Evolutionary conservation across 2,329 filamentous ascomycete genomes (phyloP), one percentile per base, ranked within the genome.

Genomic region (Pyrenochaeta sp.): DNA sequence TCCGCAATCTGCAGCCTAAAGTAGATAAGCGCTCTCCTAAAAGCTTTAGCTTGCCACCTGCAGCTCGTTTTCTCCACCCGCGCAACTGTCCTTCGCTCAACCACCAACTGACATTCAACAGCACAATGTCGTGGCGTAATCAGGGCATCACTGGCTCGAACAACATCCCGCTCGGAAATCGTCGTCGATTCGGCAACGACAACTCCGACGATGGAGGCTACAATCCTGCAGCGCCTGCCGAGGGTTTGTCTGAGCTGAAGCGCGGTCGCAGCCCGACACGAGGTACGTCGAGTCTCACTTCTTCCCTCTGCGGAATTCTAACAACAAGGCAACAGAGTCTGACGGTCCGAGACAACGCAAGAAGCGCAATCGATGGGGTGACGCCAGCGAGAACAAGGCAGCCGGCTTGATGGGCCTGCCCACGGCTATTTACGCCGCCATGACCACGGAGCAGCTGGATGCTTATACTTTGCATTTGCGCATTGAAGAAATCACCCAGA

Each of bases 401-500:
- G 95, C 95, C 56, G 95, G 95, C 66, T 85, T 99, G 62, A 98
- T 99, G 93, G 95, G 95, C 56, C 85, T 99, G 68, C 93, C 95
- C 28, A 99, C 95, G 15, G 92, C 94, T 74, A 98, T 99, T 78
- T 89, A 94, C 80, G 93, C 93, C 63, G 93, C 94, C 81, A 99
- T 99, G 93, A 99, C 95, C 54, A 94, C 90, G 76, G 95, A 99
- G 81, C 95, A 99, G 84, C 88, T 98, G 54, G 95, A 99, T 78
- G 95, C 95, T 22, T 99, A 99, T 78, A 95, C 93, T 24, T 84
- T 98, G 68, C 94, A 99, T 81, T 83, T 99, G 74, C 92, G 95
- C 74, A 98, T 99, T 75, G 94, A 99, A 79, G 95, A 99, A 81
- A 99, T 99, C 74, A 98, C 93, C 77, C 94, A 99, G 83, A 99